These are phyloP conservation scores for Epichloe typhina DNA, from an alignment of 2,329 filamentous ascomycete species.

Conservation along the genomic window DNA sequence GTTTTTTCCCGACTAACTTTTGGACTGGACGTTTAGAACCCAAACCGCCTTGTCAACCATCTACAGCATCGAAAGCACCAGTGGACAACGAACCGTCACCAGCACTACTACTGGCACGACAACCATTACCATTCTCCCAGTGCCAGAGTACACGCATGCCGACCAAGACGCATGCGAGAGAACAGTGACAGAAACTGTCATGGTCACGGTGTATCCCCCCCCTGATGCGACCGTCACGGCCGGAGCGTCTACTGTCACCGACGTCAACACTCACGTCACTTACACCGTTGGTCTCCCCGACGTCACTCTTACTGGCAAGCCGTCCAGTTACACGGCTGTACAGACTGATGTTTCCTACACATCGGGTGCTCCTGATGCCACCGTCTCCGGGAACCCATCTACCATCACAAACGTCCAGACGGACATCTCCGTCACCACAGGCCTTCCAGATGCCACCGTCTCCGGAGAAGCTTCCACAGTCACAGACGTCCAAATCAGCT, in stretches of 20 bases:
- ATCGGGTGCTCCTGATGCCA: slow-evolving; percentile 13
- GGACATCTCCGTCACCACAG: slow-evolving; percentile 15
- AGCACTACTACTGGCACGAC: slow-evolving; percentile 11
- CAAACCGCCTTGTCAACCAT: slow-evolving; percentile 20
- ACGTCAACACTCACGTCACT: slow-evolving; percentile 12
- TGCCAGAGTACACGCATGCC: slow-evolving; percentile 14
- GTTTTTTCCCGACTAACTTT: not conserved
- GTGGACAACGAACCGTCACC: slow-evolving; percentile 6
- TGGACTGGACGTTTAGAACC: slow-evolving; percentile 14
- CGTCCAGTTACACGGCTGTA: slow-evolving; percentile 12
- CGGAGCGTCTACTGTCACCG: slow-evolving; percentile 13
- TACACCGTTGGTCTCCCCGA: slow-evolving; percentile 12
- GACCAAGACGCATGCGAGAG: slow-evolving; percentile 9
- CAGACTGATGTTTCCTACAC: slow-evolving; percentile 12
- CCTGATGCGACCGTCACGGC: slow-evolving; percentile 15
- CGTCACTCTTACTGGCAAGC: slow-evolving; percentile 16
- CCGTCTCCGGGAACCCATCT: slow-evolving; percentile 15
- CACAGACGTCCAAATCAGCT: slow-evolving; percentile 15
- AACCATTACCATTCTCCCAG: slow-evolving; percentile 10
- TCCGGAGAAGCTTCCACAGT: slow-evolving; percentile 19
- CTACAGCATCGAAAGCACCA: slow-evolving; percentile 12
- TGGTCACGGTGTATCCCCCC: slow-evolving; percentile 6
- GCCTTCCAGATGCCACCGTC: slow-evolving; percentile 20
- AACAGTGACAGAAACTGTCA: slow-evolving; percentile 5
- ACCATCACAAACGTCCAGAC: slow-evolving; percentile 20